Evolutionary conservation across 2,329 filamentous ascomycete species (phyloP), one percentile per base, ranked within the genome.

Genomic region (Fusarium zealandicum): DNA sequence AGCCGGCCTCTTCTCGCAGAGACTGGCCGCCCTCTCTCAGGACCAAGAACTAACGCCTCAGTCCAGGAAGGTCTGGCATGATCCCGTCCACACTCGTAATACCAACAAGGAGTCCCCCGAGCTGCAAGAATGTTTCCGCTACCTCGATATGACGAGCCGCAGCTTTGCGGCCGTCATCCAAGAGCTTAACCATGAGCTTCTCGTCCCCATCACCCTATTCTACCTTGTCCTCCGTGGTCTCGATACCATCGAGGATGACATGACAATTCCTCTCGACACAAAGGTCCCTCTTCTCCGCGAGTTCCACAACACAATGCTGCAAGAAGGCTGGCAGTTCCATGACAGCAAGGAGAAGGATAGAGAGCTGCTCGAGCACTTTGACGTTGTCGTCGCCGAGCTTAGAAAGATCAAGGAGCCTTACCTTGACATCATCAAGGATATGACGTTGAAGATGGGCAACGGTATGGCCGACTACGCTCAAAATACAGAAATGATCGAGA

Each of bases 171-270:
- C 92, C 39, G 95, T 99, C 71, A 99, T 99, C 62, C 87, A 96
- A 76, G 95, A 99, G 77, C 84, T 99, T 36, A 93, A 97, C 72
- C 92, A 92, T 1, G 93, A 99, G 76, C 86, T 99, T 27, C 85
- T 98, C 30, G 85, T 97, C 33, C 92, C 95, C 18, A 83, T 98
- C 38, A 87, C 88, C 50, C 80, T 98, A 9, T 99, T 99, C 82
- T 99, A 99, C 78, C 85, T 99, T 22, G 85, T 92, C 46, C 82
- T 99, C 48, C 90, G 95, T 57, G 95, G 91, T 39, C 84, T 99
- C 43, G 95, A 99, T 75, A 99, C 95, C n/a, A 90, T 99, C 56
- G 95, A 99, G 77, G 95, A 99, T 80, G 95, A 99, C 75, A 98
- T 97, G 87, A 96, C 92, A 5, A 88, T 99, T 56, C 80, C 89